These are phyloP conservation scores for Marasmius oreades DNA, from an alignment of 1,284 basidiomycete genomes.

Conservation along the genomic window DNA sequence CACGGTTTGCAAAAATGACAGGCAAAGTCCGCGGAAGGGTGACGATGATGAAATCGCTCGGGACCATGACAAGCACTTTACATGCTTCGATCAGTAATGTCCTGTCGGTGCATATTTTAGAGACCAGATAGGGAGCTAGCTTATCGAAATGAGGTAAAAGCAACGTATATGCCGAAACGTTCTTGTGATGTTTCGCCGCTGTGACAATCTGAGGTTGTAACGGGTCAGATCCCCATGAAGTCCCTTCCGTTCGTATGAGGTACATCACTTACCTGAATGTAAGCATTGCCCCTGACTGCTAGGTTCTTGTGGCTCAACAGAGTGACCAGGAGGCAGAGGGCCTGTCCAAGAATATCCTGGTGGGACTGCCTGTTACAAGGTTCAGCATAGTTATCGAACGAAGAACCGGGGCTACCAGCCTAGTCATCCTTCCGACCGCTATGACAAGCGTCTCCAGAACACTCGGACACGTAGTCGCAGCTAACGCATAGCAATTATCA, in stretches of 20 bases:
- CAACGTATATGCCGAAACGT: constrained; percentile 61
- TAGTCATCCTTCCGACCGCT: constrained; percentile 58
- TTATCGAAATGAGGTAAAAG: constrained; percentile 68
- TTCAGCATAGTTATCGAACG: constrained; percentile 5
- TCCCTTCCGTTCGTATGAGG: not conserved
- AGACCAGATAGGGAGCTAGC: constrained; percentile 67
- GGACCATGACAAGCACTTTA: constrained; percentile 53
- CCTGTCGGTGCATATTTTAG: constrained; percentile 57
- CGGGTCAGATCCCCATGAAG: not conserved
- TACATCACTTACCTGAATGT: constrained; percentile 52
- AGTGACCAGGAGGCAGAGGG: constrained; percentile 63
- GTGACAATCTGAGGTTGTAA: constrained; percentile 50
- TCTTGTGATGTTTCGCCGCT: constrained; percentile 55
- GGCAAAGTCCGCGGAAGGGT: constrained; percentile 72
- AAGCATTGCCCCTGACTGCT: constrained; percentile 66
- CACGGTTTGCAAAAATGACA: constrained; percentile 60
- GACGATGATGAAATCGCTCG: constrained; percentile 63
- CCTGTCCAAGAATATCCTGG: constrained; percentile 53
- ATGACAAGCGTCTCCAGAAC: constrained; percentile 61
- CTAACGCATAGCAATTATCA: constrained; percentile 42
- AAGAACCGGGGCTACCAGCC: constrained; percentile 37
- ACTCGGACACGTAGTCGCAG: constrained; percentile 33
- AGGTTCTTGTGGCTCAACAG: constrained; percentile 67
- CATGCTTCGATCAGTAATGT: constrained; percentile 59
- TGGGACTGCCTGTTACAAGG: constrained; percentile 30